These are phyloP conservation scores for Alternaria ethzedia DNA, from an alignment of 2,329 filamentous ascomycete species.

Conservation along the genomic window DNA sequence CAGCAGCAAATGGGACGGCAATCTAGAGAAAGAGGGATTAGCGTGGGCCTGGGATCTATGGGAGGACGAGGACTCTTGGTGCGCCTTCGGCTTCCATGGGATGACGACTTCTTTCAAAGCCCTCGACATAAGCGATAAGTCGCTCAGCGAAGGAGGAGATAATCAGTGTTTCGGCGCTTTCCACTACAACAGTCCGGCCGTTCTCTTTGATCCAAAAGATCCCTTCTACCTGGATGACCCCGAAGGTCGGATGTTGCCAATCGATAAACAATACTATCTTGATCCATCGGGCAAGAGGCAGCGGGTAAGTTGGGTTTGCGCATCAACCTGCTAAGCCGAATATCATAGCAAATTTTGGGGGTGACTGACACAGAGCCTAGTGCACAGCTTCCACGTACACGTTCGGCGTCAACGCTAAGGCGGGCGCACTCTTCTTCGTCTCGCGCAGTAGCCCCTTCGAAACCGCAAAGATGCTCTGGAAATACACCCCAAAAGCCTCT, in stretches of 20 bases:
- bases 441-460: not conserved
- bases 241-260: not conserved
- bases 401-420: not conserved
- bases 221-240: not conserved
- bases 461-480: not conserved
- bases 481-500: not conserved
- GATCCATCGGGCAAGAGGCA: not conserved
- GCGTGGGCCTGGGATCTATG: not conserved
- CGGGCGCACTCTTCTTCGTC: not conserved
- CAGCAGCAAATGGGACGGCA: not conserved
- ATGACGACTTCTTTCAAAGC: not conserved
- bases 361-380: not conserved
- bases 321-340: not conserved
- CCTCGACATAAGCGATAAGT: not conserved
- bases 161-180: not conserved
- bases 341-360: not conserved
- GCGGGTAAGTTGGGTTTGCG: not conserved
- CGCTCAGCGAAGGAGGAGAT: not conserved
- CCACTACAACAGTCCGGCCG: not conserved
- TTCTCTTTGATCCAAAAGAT: not conserved
- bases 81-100: not conserved
- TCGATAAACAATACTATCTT: not conserved
- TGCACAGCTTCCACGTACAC: not conserved
- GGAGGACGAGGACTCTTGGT: not conserved
- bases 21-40: not conserved